Evolutionary conservation across 176 grass and related monocot genomes (phyloP), one percentile per base, ranked within the genome.

Genomic region (Secale cereale): DNA sequence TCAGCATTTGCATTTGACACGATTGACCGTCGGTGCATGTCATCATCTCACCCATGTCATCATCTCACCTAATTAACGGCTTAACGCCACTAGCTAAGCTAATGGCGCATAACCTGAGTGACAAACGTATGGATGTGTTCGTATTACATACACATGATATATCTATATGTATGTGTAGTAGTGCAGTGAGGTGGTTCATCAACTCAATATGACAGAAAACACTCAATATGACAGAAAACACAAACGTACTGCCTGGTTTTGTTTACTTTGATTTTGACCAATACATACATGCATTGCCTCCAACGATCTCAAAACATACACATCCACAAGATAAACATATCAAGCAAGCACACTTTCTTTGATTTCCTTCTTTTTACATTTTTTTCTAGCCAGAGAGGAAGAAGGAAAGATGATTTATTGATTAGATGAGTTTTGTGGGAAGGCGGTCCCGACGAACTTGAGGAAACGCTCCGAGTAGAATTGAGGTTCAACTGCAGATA

Each of bases 401-500:
- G 65, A 75, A 50, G 20, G 26, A 30, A 50, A 50, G 41, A 30
- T 75, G 71, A 50, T 50, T 75, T 75, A 75, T 30, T 75, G 23
- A 74, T 28, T 75, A 50, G 82, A 93, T 4, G 78, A 80, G 80
- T 90, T 98, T 75, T 83, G 86, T 26, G 96, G 91, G 78, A 98
- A 98, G 57, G 93, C 87, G 0, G 91, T 94, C 75, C 92, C 86
- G 32, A 98, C 93, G 63, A 98, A 98, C 65, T 86, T 86, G 56
- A 95, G 68, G 80, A 98, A 98, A 22, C 96, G 91, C 45, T 85
- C 81, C 0, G 90, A 92, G 84, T 99, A 96, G 76, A 92, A 96
- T 14, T 88, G 74, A 16, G 97, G 97, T 35, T 96, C 88, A 2
- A 99, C 91, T 2, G 70, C 91, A 3, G 97, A 99, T 80, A 99